These are phyloP conservation scores for Hypocreales sp. DNA, from an alignment of 2,329 filamentous ascomycete genomes.

Conservation along the genomic window DNA sequence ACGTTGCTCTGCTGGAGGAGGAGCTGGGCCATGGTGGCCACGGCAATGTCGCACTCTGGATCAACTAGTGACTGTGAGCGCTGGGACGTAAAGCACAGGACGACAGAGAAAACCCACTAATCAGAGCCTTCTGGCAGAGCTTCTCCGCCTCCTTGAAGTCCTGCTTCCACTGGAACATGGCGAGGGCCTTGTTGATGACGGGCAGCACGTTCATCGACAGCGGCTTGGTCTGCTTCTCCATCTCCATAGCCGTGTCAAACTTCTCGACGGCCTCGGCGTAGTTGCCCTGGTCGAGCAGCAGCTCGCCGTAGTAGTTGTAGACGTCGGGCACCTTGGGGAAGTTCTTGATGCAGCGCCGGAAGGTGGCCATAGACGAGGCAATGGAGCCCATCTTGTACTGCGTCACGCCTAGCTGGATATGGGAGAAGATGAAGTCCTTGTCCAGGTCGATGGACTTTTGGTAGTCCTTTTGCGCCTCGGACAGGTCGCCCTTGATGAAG, in stretches of 20 bases:
- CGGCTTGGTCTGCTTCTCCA: conserved; percentile 90
- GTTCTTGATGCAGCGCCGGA: conserved; percentile 95
- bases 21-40: conserved; percentile 96
- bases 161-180: conserved; percentile 96
- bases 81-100: no score
- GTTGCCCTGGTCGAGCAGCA: conserved; percentile 92
- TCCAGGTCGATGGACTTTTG: conserved; percentile 98
- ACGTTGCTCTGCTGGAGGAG: conserved; percentile 97
- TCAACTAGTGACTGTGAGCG: conserved; percentile 70
- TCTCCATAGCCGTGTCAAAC: conserved; percentile 95
- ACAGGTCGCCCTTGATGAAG: conserved; percentile 91
- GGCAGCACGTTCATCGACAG: conserved; percentile 95
- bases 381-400: conserved; percentile 99
- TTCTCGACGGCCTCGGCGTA: conserved; percentile 92
- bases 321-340: conserved; percentile 94
- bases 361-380: conserved; percentile 95
- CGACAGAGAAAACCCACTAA: no score
- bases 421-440: conserved; percentile 93
- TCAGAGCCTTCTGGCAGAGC: conserved; percentile 91
- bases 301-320: conserved; percentile 98
- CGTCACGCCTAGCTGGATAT: conserved; percentile 96
- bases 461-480: conserved; percentile 92
- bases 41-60: conserved; percentile 95
- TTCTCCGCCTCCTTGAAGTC: conserved; percentile 91
- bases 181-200: conserved; percentile 95